Evolutionary conservation across 2,329 filamentous ascomycete genomes (phyloP), one percentile per base, ranked within the genome.

Genomic region (Aspergillus udagawae): DNA sequence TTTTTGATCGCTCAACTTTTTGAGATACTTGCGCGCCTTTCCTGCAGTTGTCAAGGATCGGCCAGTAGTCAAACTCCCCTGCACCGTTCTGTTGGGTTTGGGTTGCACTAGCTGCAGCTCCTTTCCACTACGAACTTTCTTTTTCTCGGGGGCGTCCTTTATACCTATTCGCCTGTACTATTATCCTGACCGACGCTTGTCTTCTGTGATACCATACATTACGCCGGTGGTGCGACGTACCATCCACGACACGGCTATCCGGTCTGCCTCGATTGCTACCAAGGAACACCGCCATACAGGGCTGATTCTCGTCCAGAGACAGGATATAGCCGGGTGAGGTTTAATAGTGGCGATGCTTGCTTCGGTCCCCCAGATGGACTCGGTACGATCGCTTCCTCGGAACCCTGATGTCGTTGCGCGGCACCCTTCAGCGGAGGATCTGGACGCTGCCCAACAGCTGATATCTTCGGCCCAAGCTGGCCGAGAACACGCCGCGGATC

Each of bases 401-500:
- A 68, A 66, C 51, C 58, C 66, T 21, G 63, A 68, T 56, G 69
- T 65, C 62, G 59, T 73, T 53, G 65, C 71, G 65, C 73, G 74
- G 60, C 75, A 79, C 57, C 77, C 76, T 3, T 79, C 76, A 4
- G 76, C 76, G 27, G 76, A 79, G 65, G 77, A 79, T 61, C 63
- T 79, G 47, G 77, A 79, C 62, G 77, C 77, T 57, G 77, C 77
- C 54, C 77, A 77, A 65, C 77, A 79, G 67, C 65, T 79, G 57
- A 74, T 79, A 49, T 78, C 77, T 4, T 79, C 77, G 5, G 75
- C 77, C 27, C 74, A 76, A 58, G 76, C 73, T 44, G 76, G 72
- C 59, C 73, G 76, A 44, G 73, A 76, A 60, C 70, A 71, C 52
- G 44, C 63, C 20, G 58, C 66, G 45, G 70, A 72, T 52, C 65